phyloP scores from a whole-genome alignment of 2,329 filamentous ascomycete species.

The Aspergillus thermomutatus region DNA sequence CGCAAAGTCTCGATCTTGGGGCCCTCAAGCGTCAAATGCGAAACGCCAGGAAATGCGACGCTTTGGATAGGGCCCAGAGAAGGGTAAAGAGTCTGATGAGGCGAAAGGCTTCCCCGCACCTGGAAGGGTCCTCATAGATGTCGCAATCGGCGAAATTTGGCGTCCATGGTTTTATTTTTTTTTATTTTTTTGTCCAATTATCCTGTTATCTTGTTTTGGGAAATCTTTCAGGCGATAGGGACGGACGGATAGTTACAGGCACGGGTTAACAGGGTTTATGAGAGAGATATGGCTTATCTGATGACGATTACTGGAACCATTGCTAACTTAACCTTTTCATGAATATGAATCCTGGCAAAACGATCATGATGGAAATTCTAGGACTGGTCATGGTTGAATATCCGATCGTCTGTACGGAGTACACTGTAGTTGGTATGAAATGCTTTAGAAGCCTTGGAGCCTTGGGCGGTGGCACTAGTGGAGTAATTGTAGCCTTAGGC shows the following conservation, averaged over 20 bases:
- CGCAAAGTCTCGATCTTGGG: constrained; percentile 21
- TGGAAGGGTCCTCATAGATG: constrained; percentile 4
- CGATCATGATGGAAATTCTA: neutral
- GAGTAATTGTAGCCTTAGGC: constrained; percentile 13
- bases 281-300: neutral
- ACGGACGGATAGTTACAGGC: neutral
- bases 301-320: neutral
- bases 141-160: neutral
- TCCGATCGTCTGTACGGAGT: neutral
- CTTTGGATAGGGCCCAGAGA: constrained; percentile 34
- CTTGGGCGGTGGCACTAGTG: constrained; percentile 17
- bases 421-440: neutral
- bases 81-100: constrained; percentile 30
- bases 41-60: constrained; percentile 23
- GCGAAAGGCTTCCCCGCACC: constrained; percentile 13
- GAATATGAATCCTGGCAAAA: neutral
- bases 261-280: neutral
- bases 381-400: neutral
- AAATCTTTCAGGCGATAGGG: neutral
- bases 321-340: neutral
- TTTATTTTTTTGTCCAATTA: neutral
- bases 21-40: constrained; percentile 27
- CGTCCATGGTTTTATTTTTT: neutral
- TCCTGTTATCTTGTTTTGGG: neutral
- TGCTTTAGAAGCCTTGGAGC: constrained; percentile 1